Base-by-base conservation (phyloP, 345 rosid genomes). In the Lepidium aucheri region DNA sequence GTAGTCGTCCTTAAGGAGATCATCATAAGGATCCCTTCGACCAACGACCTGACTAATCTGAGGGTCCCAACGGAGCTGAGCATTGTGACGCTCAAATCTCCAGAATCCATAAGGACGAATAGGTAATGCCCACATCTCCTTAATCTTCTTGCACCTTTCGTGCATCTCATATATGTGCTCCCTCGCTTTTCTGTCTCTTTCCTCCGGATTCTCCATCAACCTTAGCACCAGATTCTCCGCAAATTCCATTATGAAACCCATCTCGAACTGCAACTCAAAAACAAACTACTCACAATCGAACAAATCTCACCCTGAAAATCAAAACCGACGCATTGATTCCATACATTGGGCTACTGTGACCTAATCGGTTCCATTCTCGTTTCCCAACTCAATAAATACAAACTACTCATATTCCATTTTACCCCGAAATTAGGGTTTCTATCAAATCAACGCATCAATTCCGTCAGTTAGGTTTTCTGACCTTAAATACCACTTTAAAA, bases 81-180 rank as follows among this genome's bases (percentile, higher is more conserved):
- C 78, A 28, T 95, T 95, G 75, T 91, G 96, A 50, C 97, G 87
- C 73, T 91, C 97, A 47, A 95, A 91, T 0, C 97, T 95, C 97
- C 96, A 89, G 67, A 91, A 91, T 3, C 99, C 99, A 35, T 95
- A 91, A 30, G 99, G 99, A 13, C 99, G 95, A 43, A 95, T 65
- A 24, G 99, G 99, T 8, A 66, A 84, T 61, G 86, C 87, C 97
- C 97, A 91, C 97, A 91, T 95, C 85, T 95, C 97, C 79, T 91
- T 95, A 7, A 96, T 85, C 83, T 86, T 95, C 32, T 75, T 74
- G 78, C 98, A 91, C 62, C 84, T 80, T 57, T 91, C 97, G 63
- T 85, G 86, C 73, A 72, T 34, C 7, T 79, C 55, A 65, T 95
- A 95, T 20, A 95, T 22, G 32, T 79, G 95, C 67, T 95, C 95